Evolutionary conservation across 2,329 filamentous ascomycete genomes (phyloP).

Genomic region (Nemania serpens): DNA sequence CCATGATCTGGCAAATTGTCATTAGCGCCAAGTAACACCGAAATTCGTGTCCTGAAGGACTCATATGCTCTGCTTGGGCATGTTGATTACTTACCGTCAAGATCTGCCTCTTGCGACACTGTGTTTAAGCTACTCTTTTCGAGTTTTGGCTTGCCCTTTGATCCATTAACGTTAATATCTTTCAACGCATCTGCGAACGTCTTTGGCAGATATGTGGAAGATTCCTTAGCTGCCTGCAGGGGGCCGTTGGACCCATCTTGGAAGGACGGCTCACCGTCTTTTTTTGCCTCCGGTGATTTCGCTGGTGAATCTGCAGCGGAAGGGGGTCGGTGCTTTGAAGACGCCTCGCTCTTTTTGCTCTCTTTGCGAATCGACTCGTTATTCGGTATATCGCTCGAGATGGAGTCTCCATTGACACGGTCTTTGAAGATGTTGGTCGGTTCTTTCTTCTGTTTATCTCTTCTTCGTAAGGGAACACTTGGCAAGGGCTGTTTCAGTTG

Average conservation of each 20-base stretch:
- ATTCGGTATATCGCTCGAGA: not conserved
- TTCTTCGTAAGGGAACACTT: conserved; percentile 25
- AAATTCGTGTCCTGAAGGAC: no score
- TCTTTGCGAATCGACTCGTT: not conserved
- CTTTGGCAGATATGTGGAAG: conserved; percentile 7
- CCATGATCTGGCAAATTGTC: not conserved
- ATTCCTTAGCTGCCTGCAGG: conserved; percentile 12
- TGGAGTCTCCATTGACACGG: not conserved
- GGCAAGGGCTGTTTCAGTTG: conserved; percentile 39
- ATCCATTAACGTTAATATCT: conserved; percentile 21
- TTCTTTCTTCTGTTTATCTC: conserved; percentile 29
- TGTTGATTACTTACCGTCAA: conserved; percentile 7
- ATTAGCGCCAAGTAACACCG: not conserved
- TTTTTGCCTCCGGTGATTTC: conserved; percentile 15
- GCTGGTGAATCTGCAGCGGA: not conserved
- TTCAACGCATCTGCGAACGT: conserved; percentile 18
- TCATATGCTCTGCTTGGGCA: not conserved
- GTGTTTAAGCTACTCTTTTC: conserved; percentile 6
- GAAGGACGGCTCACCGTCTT: conserved; percentile 26
- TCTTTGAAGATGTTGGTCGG: conserved; percentile 5
- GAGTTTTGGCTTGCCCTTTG: conserved; percentile 21
- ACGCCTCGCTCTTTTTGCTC: conserved; percentile 22
- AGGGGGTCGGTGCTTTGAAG: not conserved
- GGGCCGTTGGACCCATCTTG: conserved; percentile 6
- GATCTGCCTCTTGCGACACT: not conserved